phyloP scores from a whole-genome alignment of 2,329 filamentous ascomycete species.

The Harringtonia aguacate region DNA sequence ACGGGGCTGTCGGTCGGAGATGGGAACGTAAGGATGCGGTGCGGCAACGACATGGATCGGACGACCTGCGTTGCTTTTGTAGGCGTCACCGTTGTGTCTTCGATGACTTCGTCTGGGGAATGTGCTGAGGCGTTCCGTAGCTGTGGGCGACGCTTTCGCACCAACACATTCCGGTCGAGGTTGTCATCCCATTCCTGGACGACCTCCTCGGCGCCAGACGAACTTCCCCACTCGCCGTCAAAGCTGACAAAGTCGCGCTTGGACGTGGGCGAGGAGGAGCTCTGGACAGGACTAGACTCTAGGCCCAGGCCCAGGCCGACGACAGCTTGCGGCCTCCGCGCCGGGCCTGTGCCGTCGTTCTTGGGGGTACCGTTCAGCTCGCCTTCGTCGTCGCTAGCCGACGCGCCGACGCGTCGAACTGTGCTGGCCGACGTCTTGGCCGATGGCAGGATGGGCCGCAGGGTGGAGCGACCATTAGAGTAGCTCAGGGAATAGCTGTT shows the following conservation, averaged over 20 bases:
- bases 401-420: conserved; percentile 20
- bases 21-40: conserved; percentile 26
- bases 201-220: conserved; percentile 27
- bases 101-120: conserved; percentile 26
- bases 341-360: conserved; percentile 3
- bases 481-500: no score
- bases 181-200: conserved; percentile 46
- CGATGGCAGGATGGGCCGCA: conserved; percentile 25
- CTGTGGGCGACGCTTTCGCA: conserved; percentile 32
- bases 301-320: conserved; percentile 31
- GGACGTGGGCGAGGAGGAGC: conserved; percentile 26
- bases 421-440: conserved; percentile 32
- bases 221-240: conserved; percentile 45
- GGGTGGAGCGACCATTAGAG: no score
- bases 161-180: conserved; percentile 40
- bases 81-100: conserved; percentile 35
- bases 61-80: conserved; percentile 41
- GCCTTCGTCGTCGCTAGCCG: not conserved
- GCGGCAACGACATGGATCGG: conserved; percentile 34
- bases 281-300: conserved; percentile 27
- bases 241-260: conserved; percentile 41
- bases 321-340: conserved; percentile 22
- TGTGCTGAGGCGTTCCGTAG: conserved; percentile 12
- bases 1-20: conserved; percentile 22
- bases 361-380: conserved; percentile 16